Conservation (phyloP, 2,329 filamentous ascomycete genomes). For the Pseudogymnoascus sp. region DNA sequence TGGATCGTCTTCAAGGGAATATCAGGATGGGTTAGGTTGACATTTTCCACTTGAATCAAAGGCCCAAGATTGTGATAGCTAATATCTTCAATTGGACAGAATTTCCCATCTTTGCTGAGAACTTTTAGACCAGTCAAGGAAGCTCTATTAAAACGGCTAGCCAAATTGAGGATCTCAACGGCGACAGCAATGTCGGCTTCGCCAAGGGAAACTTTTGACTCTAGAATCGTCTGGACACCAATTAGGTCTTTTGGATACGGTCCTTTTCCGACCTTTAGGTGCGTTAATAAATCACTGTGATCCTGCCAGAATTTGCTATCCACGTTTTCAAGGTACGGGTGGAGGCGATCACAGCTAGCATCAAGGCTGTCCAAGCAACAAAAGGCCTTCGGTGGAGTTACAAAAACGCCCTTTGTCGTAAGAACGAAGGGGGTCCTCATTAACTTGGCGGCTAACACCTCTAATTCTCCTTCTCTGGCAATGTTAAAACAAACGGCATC, state of each 20-base stretch:
- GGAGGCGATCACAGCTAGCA: constrained; percentile 15
- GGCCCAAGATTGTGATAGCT: constrained; percentile 16
- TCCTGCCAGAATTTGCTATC: constrained; percentile 18
- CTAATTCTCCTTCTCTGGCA: not conserved
- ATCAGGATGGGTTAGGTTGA: constrained; percentile 18
- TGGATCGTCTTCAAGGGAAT: constrained; percentile 15
- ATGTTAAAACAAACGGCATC: not conserved
- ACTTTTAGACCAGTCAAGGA: constrained; percentile 18
- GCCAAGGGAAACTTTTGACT: constrained; percentile 15
- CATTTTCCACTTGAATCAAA: constrained; percentile 9
- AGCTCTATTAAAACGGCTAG: constrained; percentile 13
- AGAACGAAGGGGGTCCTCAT: constrained; percentile 15
- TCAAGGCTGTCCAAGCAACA: constrained; percentile 8
- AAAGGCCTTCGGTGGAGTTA: constrained; percentile 18
- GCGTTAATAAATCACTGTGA: constrained; percentile 16
- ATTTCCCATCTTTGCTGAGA: constrained; percentile 11
- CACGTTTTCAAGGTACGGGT: constrained; percentile 22
- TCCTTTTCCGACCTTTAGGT: constrained; percentile 17
- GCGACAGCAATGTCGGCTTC: constrained; percentile 20
- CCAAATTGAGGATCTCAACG: constrained; percentile 21
- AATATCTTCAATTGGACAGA: constrained; percentile 16
- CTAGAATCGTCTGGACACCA: constrained; percentile 18
- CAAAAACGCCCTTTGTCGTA: constrained; percentile 9
- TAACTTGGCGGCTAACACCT: constrained; percentile 11
- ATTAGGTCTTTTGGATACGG: constrained; percentile 20